Evolutionary conservation across 2,329 filamentous ascomycete species (phyloP).

Genomic region (Colletotrichum sidae): DNA sequence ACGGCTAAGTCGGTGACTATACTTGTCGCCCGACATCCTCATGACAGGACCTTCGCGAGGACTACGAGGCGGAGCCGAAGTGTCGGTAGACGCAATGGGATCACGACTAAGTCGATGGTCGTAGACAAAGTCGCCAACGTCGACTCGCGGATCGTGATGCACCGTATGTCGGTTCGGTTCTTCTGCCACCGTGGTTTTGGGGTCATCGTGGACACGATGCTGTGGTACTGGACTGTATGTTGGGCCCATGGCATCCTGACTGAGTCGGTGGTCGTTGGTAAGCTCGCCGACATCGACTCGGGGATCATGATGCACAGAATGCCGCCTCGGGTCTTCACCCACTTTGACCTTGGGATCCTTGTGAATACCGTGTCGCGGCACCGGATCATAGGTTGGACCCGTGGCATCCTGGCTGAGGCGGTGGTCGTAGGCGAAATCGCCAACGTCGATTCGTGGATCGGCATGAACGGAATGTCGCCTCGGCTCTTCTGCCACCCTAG

Average conservation of each 20-base stretch:
- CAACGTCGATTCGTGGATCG: too few relatives aligned
- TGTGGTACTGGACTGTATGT: background rate
- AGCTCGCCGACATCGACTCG: slow-evolving; percentile 9
- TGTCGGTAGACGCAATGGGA: background rate
- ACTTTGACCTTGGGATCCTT: background rate
- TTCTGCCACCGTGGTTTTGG: slow-evolving; percentile 5
- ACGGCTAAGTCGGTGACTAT: slow-evolving; percentile 22
- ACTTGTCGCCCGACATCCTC: background rate
- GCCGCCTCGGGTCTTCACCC: background rate
- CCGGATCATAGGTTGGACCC: background rate
- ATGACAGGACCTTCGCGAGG: background rate
- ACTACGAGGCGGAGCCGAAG: slow-evolving; percentile 3
- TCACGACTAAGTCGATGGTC: slow-evolving; percentile 28
- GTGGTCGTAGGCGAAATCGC: background rate
- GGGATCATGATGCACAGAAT: slow-evolving; percentile 15
- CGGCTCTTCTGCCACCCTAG: too few relatives aligned
- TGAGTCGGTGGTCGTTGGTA: slow-evolving; percentile 22
- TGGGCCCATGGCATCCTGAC: slow-evolving; percentile 14
- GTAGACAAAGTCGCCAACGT: slow-evolving; percentile 1
- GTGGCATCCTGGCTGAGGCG: background rate
- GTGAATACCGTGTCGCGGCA: background rate
- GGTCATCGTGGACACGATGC: slow-evolving; percentile 21
- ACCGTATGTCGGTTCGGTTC: slow-evolving; percentile 12
- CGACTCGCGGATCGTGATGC: slow-evolving; percentile 7
- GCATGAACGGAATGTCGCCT: too few relatives aligned